A percentile compares a stretch with the other conserved stretches of the same genome.
These are phyloP conservation scores for Dryas integrifolia DNA, from an alignment of 331 rosid species.

Conservation along the genomic window DNA sequence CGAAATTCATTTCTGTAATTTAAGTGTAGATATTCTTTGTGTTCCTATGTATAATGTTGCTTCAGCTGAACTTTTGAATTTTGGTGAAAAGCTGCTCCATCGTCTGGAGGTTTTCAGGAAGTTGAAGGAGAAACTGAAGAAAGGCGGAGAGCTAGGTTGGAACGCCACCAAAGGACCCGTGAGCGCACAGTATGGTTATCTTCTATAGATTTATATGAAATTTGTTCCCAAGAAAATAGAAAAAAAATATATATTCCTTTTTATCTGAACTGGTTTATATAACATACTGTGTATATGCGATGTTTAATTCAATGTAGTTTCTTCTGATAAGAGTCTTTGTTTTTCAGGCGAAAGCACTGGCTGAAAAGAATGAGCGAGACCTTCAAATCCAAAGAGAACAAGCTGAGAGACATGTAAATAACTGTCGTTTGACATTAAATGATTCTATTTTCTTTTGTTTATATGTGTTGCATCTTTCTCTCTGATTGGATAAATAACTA, in stretches of 20 bases:
- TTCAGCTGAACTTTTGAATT: conserved; percentile 33
- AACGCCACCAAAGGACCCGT: conserved; percentile 85
- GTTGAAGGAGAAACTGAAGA: conserved; percentile 96
- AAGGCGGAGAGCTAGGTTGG: conserved; percentile 88
- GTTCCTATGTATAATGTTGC: conserved; percentile 14
- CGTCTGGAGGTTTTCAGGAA: conserved; percentile 82
- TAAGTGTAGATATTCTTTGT: conserved; percentile 14
- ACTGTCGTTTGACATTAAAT: conserved; percentile 17
- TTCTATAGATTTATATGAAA: conserved; percentile 20
- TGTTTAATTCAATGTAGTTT: conserved; percentile 1
- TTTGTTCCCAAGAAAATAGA: conserved; percentile 17
- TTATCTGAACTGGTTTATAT: conserved; percentile 1
- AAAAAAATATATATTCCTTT: conserved; percentile 12
- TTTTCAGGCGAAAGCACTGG: conserved; percentile 78
- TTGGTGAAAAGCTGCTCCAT: conserved; percentile 60
- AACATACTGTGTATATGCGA: background rate
- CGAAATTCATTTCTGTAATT: conserved; percentile 9
- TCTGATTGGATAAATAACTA: background rate
- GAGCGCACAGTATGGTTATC: conserved; percentile 79
- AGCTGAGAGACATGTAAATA: conserved; percentile 91
- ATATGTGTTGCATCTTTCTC: background rate
- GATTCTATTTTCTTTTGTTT: background rate
- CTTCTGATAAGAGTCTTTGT: conserved; percentile 24
- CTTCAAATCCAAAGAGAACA: conserved; percentile 91
- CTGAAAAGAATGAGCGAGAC: conserved; percentile 96